Conservation (phyloP, 1,284 basidiomycete genomes). For the Anthracocystis panici-leucophaei region DNA sequence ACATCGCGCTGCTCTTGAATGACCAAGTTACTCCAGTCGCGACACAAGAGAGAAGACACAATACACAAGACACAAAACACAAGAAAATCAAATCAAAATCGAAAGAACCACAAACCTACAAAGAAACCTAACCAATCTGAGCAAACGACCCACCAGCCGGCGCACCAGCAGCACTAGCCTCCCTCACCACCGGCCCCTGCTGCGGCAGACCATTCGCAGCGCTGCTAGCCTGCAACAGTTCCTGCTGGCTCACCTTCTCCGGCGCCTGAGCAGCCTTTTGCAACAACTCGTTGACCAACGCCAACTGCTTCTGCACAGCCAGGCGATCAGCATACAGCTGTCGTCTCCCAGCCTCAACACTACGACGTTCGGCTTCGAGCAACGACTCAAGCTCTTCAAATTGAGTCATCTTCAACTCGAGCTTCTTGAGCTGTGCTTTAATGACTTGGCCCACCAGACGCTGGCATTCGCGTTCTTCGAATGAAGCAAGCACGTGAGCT, state of each 20-base stretch:
- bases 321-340: slow-evolving; percentile 66
- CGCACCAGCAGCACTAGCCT: slow-evolving; percentile 21
- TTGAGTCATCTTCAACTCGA: slow-evolving; percentile 75
- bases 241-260: slow-evolving; percentile 49
- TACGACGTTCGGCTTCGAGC: slow-evolving; percentile 63
- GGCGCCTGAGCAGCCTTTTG: slow-evolving; percentile 58
- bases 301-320: slow-evolving; percentile 64
- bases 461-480: slow-evolving; percentile 85
- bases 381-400: slow-evolving; percentile 67
- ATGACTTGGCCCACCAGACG: slow-evolving; percentile 85
- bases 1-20: too few species aligned
- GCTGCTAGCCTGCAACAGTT: slow-evolving; percentile 50
- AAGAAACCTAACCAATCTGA: slow-evolving; percentile 35
- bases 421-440: slow-evolving; percentile 89
- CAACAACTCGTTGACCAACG: slow-evolving; percentile 64
- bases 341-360: slow-evolving; percentile 59
- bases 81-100: not conserved
- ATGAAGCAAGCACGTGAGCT: slow-evolving; percentile 82
- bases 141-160: slow-evolving; percentile 38
- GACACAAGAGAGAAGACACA: too few species aligned
- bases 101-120: not conserved
- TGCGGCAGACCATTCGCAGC: slow-evolving; percentile 61
- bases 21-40: too few species aligned
- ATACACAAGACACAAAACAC: not conserved
- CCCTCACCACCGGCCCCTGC: slow-evolving; percentile 64